Conservation (phyloP, 331 rosid genomes). For the Pyrus hybrid region DNA sequence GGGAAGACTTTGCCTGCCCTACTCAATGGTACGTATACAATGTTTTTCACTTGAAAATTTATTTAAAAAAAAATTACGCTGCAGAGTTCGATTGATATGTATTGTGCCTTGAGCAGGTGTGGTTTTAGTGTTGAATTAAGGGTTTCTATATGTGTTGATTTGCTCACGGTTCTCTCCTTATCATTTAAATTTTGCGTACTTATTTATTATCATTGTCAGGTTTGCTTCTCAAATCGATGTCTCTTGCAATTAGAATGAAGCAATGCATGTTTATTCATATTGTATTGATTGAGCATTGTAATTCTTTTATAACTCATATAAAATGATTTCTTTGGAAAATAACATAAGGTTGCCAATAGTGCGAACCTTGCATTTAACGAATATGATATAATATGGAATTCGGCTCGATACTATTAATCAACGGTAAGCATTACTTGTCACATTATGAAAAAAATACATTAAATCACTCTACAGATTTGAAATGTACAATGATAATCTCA, state of each 20-base stretch:
- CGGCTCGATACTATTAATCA: no score
- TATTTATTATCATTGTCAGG: accelerated
- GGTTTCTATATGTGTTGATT: not conserved
- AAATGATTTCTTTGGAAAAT: no score
- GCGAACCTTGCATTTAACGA: not conserved
- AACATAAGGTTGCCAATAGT: not conserved
- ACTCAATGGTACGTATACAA: not conserved
- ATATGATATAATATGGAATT: no score
- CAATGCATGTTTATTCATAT: not conserved
- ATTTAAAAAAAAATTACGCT: not conserved
- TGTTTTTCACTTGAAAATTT: not conserved
- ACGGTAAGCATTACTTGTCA: not conserved
- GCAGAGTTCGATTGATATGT: not conserved
- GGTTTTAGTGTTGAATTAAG: not conserved
- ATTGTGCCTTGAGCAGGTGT: accelerated
- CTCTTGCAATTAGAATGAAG: no score
- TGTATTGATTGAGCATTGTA: not conserved
- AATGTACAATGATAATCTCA: no score
- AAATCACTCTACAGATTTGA: not conserved
- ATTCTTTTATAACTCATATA: not conserved
- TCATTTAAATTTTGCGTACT: not conserved
- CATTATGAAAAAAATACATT: no score
- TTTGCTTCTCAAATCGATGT: no score
- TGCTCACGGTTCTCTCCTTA: not conserved
- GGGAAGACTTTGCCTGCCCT: not conserved